Evolutionary conservation across 2,329 filamentous ascomycete genomes (phyloP), one percentile per base, ranked within the genome.

Genomic region (Cryphonectria parasitica): DNA sequence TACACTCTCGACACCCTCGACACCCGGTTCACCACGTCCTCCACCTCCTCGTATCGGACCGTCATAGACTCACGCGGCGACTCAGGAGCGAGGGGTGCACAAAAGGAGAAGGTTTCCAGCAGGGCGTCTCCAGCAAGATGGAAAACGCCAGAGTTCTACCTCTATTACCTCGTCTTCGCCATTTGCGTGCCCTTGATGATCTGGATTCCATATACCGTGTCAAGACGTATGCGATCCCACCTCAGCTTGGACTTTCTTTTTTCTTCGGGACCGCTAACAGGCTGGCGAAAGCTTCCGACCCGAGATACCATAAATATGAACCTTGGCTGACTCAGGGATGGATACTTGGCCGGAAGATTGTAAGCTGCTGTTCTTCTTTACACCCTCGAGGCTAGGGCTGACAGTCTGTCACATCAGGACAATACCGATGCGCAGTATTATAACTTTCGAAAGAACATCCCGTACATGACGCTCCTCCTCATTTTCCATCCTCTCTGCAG

Each of bases 261-360:
- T 60, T 45, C 5, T 45, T 22, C 43, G 1, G 15, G 7, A 4
- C 22, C 54, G 17, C 74, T 78, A 72, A 80, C 67, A 34, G 15
- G 56, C 28, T n/a, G 41, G 15, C 45, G 64, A 49, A 77, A 97
- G 94, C 91, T 71, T 90, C 90, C 49, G 92, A 98, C 78, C 92
- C 93, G 6, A 90, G 92, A 75, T 99, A 96, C 78, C 79, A 86
- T 71, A 92, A 91, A 75, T 98, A 91, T 78, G 86, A 91, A 72
- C 83, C 84, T 71, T 84, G 91, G 54, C 87, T 99, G 22, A 90
- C 89, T 2, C 86, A 90, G 11, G 97, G 96, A 75, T 99, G 96
- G 96, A 92, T 99, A 70, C 92, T 92, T 10, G 95, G 95, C 36
- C 92, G 95, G 71, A 93, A 93, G 86, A 93, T 98, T 73, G 92